Evolutionary conservation across 2,329 filamentous ascomycete species (phyloP).

Genomic region (Aspergillus ustus): DNA sequence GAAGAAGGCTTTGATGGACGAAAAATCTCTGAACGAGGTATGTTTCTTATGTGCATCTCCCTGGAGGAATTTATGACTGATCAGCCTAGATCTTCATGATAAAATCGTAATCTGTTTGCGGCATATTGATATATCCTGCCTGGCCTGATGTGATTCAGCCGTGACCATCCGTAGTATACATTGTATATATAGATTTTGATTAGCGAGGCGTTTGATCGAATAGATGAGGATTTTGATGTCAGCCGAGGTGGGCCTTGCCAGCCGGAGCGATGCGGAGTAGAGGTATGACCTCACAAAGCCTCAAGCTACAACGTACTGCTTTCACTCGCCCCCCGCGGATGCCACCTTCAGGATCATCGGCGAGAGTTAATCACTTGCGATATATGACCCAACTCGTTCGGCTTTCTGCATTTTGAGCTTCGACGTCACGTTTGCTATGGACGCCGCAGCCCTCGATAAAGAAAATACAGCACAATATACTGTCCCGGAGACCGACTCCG

Average conservation of each 20-base stretch:
- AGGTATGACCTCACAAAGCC: not conserved
- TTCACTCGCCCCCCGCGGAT: not conserved
- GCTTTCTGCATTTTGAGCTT: not conserved
- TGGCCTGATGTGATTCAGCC: not conserved
- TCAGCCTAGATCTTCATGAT: slow-evolving; percentile 43
- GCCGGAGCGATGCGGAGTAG: not conserved
- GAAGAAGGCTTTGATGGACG: slow-evolving; percentile 78
- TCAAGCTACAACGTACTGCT: not conserved
- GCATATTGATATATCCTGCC: slow-evolving; percentile 1
- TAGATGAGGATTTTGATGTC: not conserved
- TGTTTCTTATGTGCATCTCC: slow-evolving; percentile 25
- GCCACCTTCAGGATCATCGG: not conserved
- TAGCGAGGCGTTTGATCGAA: not conserved
- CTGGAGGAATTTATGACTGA: slow-evolving; percentile 20
- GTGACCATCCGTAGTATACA: not conserved
- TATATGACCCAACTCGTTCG: not conserved
- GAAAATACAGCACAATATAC: slow-evolving; percentile 8
- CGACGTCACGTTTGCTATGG: not conserved
- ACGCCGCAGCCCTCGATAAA: slow-evolving; percentile 5
- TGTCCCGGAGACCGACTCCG: not conserved
- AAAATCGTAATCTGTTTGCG: slow-evolving; percentile 27
- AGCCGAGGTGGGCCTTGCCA: too few species aligned
- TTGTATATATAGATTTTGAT: not conserved
- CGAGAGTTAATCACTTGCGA: not conserved
- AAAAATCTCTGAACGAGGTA: slow-evolving; percentile 84